A percentile compares a stretch with the other conserved stretches of the same genome.
phyloP scores from a whole-genome alignment of 495 filamentous ascomycete species.

The Talaromyces ruber region DNA sequence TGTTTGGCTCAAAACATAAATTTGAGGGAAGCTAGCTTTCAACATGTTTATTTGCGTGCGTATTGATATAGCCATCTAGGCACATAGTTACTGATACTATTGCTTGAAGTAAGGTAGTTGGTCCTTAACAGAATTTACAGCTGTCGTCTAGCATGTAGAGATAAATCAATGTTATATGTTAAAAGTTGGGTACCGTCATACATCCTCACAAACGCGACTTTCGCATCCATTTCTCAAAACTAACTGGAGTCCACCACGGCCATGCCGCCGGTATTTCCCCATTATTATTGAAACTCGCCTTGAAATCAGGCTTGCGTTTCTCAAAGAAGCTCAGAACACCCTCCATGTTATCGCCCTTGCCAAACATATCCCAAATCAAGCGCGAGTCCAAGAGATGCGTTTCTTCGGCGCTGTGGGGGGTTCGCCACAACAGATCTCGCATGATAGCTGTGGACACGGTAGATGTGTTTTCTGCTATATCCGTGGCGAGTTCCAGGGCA shows the following conservation, averaged over 20 bases:
- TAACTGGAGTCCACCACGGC: conserved; percentile 17
- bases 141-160: no score
- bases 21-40: background rate
- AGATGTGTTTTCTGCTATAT: conserved; percentile 46
- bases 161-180: no score
- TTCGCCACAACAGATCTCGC: conserved; percentile 47
- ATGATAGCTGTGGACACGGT: conserved; percentile 41
- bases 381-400: conserved; percentile 48
- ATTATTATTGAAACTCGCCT: conserved; percentile 21
- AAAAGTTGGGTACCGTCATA: no score
- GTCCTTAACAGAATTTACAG: no score
- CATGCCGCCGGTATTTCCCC: conserved; percentile 14
- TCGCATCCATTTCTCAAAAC: background rate
- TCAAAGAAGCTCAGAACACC: conserved; percentile 35
- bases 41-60: background rate
- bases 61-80: background rate
- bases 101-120: no score
- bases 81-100: background rate
- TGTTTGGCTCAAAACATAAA: background rate
- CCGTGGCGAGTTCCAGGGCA: conserved; percentile 41
- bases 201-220: background rate
- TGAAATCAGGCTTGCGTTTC: conserved; percentile 44
- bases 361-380: conserved; percentile 46
- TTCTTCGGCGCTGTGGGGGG: conserved; percentile 40
- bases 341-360: conserved; percentile 36